These are phyloP conservation scores for Platanus orientalis DNA, from an alignment of 164 flowering plant genomes.

Conservation along the genomic window DNA sequence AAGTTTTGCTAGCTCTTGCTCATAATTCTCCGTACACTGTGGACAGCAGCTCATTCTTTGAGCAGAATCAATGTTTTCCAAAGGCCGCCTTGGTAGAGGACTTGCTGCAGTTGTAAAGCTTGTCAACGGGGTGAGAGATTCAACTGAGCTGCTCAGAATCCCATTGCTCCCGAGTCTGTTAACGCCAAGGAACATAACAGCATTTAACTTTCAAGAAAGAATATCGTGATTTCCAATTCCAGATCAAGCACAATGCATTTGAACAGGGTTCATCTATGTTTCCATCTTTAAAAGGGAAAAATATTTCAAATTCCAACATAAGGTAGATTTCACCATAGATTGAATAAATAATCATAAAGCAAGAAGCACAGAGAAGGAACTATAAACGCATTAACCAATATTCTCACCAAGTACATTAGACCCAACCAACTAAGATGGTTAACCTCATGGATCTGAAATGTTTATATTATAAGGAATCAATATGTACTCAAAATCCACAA, in stretches of 20 bases:
- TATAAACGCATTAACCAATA: too few species aligned
- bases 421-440: too few species aligned
- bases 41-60: not conserved
- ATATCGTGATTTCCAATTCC: not conserved
- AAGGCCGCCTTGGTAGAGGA: conserved; percentile 30
- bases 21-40: not conserved
- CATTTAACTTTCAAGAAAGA: too few species aligned
- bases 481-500: too few species aligned
- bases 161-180: conserved; percentile 60
- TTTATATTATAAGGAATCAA: too few species aligned
- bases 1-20: conserved; percentile 1
- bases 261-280: not conserved
- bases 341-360: too few species aligned
- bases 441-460: not conserved
- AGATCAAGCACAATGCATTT: not conserved
- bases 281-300: not conserved
- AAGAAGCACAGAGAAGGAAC: too few species aligned
- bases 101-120: conserved; percentile 24
- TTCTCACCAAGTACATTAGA: too few species aligned
- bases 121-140: conserved; percentile 46
- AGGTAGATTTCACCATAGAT: too few species aligned
- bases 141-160: conserved; percentile 51
- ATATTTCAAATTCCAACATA: not conserved
- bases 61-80: conserved; percentile 20
- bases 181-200: not conserved